Conservation (phyloP, 768 basidiomycete genomes). For the Tephrocybe sp. region DNA sequence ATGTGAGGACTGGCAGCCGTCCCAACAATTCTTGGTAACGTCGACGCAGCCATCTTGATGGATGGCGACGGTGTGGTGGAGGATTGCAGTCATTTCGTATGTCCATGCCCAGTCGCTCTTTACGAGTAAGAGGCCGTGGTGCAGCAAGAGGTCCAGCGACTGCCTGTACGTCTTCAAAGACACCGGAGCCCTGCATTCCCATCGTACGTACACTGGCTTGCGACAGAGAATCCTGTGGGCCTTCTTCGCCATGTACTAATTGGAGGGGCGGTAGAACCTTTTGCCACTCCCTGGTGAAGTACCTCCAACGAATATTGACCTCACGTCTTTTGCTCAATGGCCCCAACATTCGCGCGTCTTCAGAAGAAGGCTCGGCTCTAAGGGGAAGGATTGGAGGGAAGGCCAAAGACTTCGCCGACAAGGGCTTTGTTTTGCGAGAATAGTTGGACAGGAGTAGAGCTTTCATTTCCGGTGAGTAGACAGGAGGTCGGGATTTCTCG, state of each 20-base stretch:
- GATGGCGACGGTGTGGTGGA: slow-evolving; percentile 22
- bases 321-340: slow-evolving; percentile 73
- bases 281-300: slow-evolving; percentile 51
- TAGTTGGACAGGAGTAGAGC: slow-evolving; percentile 57
- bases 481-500: slow-evolving; percentile 60
- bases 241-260: slow-evolving; percentile 22
- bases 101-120: slow-evolving; percentile 25
- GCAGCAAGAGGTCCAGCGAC: slow-evolving; percentile 37
- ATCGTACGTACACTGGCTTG: slow-evolving; percentile 30
- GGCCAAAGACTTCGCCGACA: slow-evolving; percentile 39
- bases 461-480: slow-evolving; percentile 60
- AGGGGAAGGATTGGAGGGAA: slow-evolving; percentile 56
- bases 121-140: slow-evolving; percentile 31
- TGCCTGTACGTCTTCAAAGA: slow-evolving; percentile 45
- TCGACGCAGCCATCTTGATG: slow-evolving; percentile 50
- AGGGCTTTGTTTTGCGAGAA: slow-evolving; percentile 46
- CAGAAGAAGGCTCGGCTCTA: slow-evolving; percentile 56
- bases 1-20: slow-evolving; percentile 56
- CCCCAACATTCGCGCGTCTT: slow-evolving; percentile 61
- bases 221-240: slow-evolving; percentile 11
- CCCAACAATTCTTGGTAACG: slow-evolving; percentile 62
- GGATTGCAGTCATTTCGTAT: background rate
- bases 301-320: slow-evolving; percentile 71
- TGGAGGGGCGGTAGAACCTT: slow-evolving; percentile 65
- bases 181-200: slow-evolving; percentile 41